Percentiles rank a stretch among this genome's conserved stretches.
These are phyloP conservation scores for Cyathus striatus DNA, from an alignment of 768 basidiomycete species.

Conservation along the genomic window DNA sequence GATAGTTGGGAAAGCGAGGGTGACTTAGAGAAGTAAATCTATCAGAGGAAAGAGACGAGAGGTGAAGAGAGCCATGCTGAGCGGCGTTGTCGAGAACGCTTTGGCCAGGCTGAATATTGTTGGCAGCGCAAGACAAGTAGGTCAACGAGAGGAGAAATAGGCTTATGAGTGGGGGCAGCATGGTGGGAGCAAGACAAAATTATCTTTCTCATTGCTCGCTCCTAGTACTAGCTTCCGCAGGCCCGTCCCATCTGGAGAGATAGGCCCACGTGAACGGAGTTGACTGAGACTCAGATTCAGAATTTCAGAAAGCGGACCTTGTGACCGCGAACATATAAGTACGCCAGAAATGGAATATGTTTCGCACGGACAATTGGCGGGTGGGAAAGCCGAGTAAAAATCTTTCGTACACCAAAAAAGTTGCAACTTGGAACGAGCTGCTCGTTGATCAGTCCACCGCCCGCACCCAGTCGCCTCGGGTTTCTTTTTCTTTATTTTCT, in stretches of 20 bases:
- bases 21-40: conserved; percentile 36
- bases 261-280: not conserved
- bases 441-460: conserved; percentile 12
- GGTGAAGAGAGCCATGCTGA: conserved; percentile 7
- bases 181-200: conserved; percentile 2
- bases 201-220: not conserved
- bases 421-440: conserved; percentile 21
- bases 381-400: conserved; percentile 7
- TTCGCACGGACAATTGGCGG: conserved; percentile 17
- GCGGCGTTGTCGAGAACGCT: not conserved
- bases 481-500: conserved; percentile 7
- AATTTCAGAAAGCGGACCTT: too few relatives aligned
- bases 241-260: not conserved
- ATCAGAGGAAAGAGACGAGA: conserved; percentile 21
- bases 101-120: conserved; percentile 2
- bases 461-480: conserved; percentile 6
- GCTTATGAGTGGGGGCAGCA: conserved; percentile 4
- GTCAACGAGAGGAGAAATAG: not conserved
- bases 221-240: not conserved
- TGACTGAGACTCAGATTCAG: not conserved
- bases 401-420: conserved; percentile 18
- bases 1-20: conserved; percentile 46
- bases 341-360: conserved; percentile 7
- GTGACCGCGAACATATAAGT: too few relatives aligned
- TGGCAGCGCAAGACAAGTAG: not conserved